Base-by-base conservation (phyloP, 169 alveolate genomes). In the Cryptosporidium sp. region DNA sequence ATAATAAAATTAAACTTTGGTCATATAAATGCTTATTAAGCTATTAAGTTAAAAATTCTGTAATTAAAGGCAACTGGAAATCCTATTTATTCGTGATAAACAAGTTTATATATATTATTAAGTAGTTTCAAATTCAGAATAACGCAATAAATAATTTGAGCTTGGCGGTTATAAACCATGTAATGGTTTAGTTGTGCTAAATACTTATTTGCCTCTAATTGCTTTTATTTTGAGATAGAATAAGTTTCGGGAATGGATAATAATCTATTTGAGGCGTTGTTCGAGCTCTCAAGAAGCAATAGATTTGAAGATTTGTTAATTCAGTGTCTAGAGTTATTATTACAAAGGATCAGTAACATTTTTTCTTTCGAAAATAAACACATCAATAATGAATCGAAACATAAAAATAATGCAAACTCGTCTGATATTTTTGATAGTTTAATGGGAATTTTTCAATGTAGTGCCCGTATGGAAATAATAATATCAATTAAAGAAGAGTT, bases 141-240 rank as follows among this genome's bases (percentile, higher is more conserved):
- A 12, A 55, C 18, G 48, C 9, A 41, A 41, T 41, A 23, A 55
- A 7, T 55, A 23, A 26, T 23, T 21, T 55, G 4, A n/a, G 7
- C 67, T 55, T 23, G 67, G 67, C 67, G 67, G 67, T 55, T 21
- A 55, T 48, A 48, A 16, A n/a, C 29, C 67, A 55, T 55, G 67
- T 55, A 55, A 55, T 55, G 12, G 21, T 55, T 55, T 55, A 23
- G 5, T 55, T 41, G 48, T 8, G 48, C 1, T 5, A 33, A 55
- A 21, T 55, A n/a, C 37, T 55, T 55, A 23, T 6, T 26, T 55
- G 7, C n/a, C 67, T 55, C 67, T 23, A 55, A 55, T 55, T 55
- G 0, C 29, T 26, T 55, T 55, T 26, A 55, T 21, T 21, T 55
- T n/a, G 29, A 55, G 67, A n/a, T 2, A 16, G 6, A 48, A 16